These are phyloP conservation scores for Aspergillus ustus DNA, from an alignment of 2,329 filamentous ascomycete genomes.

Conservation along the genomic window DNA sequence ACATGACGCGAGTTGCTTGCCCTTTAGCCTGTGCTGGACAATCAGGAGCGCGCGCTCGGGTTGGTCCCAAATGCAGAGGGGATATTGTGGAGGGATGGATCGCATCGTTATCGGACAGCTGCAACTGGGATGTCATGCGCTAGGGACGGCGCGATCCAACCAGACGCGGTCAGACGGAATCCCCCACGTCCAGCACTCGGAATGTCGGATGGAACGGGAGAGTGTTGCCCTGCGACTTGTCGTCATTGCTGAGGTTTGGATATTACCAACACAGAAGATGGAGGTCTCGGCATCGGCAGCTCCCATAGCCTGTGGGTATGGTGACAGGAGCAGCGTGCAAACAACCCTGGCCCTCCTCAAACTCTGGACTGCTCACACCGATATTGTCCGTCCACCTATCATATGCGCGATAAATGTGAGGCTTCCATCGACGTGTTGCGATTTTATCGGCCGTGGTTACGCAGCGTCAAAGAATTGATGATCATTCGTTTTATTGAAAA, in stretches of 20 bases:
- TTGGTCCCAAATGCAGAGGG: background rate
- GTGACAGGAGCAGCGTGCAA: constrained; percentile 1
- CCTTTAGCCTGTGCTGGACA: background rate
- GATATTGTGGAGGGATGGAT: constrained; percentile 10
- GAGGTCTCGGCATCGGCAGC: constrained; percentile 1
- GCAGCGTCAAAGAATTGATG: background rate
- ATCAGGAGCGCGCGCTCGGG: background rate
- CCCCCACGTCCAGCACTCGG: constrained; percentile 4
- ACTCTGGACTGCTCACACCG: background rate
- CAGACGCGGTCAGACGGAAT: constrained; percentile 3
- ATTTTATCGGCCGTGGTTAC: background rate
- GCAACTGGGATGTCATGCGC: constrained; percentile 8
- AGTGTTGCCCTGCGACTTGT: constrained; percentile 4
- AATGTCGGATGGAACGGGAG: constrained; percentile 1
- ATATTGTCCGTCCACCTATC: background rate
- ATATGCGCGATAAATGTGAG: background rate
- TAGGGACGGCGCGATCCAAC: constrained; percentile 17
- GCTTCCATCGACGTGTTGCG: background rate
- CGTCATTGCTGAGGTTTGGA: constrained; percentile 2
- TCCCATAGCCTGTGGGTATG: background rate
- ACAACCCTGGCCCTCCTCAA: background rate
- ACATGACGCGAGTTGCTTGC: constrained; percentile 5
- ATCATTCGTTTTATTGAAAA: background rate
- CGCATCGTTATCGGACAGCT: constrained; percentile 6
- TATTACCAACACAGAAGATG: background rate